Evolutionary conservation across 108 stramenopile species (phyloP), one percentile per base, ranked within the genome.

Genomic region (Aureococcus anophagefferens): DNA sequence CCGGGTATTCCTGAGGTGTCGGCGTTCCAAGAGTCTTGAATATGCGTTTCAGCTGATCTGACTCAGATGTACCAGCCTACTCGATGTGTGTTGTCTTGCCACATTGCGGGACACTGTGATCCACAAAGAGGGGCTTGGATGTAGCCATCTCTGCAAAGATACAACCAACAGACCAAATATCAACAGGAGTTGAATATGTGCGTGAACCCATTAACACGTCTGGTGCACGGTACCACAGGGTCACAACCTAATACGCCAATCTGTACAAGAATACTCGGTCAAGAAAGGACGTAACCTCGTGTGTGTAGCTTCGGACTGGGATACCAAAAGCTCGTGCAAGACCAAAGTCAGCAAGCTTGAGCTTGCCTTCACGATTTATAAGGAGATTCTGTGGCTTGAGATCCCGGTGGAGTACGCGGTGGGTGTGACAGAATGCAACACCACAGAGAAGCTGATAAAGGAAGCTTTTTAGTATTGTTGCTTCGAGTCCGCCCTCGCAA

Each of bases 341-440:
- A 30, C 98, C 98, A 85, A 99, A 99, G 75, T 99, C 98, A 0
- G 98, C 98, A n/a, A 99, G 83, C 88, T 99, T 99, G 25, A 99
- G 80, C 79, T 98, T 91, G 40, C 88, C 86, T 36, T 97, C 94
- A 33, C 93, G 86, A 81, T 96, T 96, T 66, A 99, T 97, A 34
- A 99, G 84, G 30, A 99, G 84, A 75, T 97, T 98, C 14, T 91
- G 94, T 13, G 91, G 91, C 74, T 98, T 98, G 69, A 98, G 80
- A 81, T 98, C 97, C 46, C 98, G 78, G 78, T 98, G 94, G 67
- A 94, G 73, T 32, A 99, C 95, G 36, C 98, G 75, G 72, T 96
- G 94, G 74, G 94, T 90, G 82, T 99, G 98, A 80, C 97, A 98
- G 80, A 95, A 98, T 35, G 95, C 95, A 46, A 99, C 94, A 36